phyloP scores from a whole-genome alignment of 352 stramenopile genomes.

The Globisporangium parvum region DNA sequence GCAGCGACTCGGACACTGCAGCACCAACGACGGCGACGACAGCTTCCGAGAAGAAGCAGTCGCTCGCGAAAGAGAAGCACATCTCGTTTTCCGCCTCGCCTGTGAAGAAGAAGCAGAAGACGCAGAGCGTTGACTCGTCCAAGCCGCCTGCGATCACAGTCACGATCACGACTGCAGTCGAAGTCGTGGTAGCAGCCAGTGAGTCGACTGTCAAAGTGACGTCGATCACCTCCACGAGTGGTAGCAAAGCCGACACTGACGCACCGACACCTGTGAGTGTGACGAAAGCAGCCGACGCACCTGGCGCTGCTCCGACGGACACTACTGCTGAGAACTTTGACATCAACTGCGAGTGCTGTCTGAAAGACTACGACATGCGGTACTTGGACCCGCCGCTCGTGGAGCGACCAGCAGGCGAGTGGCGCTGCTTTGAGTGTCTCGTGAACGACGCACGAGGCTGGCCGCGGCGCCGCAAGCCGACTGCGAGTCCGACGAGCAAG shows the following conservation, averaged over 20 bases:
- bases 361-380: slow-evolving; percentile 78
- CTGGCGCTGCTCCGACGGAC: slow-evolving; percentile 2
- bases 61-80: slow-evolving; percentile 5
- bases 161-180: background rate
- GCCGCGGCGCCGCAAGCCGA: slow-evolving; percentile 49
- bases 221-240: background rate
- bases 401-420: slow-evolving; percentile 67
- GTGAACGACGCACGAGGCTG: slow-evolving; percentile 83
- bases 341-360: slow-evolving; percentile 72
- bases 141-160: background rate
- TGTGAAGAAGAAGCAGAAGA: slow-evolving; percentile 15
- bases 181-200: background rate
- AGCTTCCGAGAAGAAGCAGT: background rate
- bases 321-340: slow-evolving; percentile 46
- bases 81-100: slow-evolving; percentile 2
- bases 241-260: background rate
- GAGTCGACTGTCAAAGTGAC: background rate
- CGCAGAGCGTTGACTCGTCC: background rate
- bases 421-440: slow-evolving; percentile 85
- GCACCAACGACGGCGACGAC: background rate
- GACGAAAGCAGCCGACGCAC: slow-evolving; percentile 3
- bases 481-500: slow-evolving; percentile 13
- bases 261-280: background rate
- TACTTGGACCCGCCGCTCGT: slow-evolving; percentile 78
- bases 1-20: slow-evolving; percentile 25